phyloP scores from a whole-genome alignment of 495 filamentous ascomycete genomes.

The Aspergillus panamensis region DNA sequence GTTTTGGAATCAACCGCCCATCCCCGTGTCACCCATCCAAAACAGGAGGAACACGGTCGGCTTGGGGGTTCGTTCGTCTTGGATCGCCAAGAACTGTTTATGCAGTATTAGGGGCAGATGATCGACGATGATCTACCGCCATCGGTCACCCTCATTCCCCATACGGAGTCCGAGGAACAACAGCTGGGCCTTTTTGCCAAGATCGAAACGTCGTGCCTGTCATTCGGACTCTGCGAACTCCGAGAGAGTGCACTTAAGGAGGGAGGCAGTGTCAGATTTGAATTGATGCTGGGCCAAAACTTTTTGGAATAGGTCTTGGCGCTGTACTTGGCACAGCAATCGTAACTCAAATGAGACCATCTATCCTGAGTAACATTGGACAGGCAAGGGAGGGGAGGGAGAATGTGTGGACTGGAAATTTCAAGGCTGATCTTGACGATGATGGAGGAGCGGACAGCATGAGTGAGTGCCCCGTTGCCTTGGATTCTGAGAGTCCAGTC shows the following conservation, averaged over 20 bases:
- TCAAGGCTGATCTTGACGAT: no score
- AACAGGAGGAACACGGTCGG: not conserved
- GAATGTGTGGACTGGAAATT: not conserved
- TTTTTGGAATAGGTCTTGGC: slow-evolving; percentile 18
- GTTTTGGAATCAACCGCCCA: not conserved
- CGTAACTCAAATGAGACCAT: not conserved
- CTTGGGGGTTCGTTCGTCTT: not conserved
- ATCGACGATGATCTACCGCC: slow-evolving; percentile 25
- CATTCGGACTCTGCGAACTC: not conserved
- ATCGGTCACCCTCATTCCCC: slow-evolving; percentile 6
- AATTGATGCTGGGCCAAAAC: not conserved
- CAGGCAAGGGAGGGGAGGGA: slow-evolving; percentile 6
- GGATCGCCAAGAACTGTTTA: slow-evolving; percentile 19
- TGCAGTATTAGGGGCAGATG: slow-evolving; percentile 20
- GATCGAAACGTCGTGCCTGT: slow-evolving; percentile 1
- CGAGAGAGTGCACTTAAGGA: not conserved
- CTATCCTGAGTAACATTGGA: slow-evolving; percentile 13
- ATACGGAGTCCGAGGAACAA: slow-evolving; percentile 7
- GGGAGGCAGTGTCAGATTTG: not conserved
- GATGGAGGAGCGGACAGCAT: slow-evolving; percentile 4
- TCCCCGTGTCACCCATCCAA: no score
- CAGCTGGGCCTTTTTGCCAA: not conserved
- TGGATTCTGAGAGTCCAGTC: not conserved
- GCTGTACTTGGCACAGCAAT: slow-evolving; percentile 6
- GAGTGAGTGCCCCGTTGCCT: not conserved